A percentile compares a stretch with the other conserved stretches of the same genome.
Conservation (phyloP, 2,329 filamentous ascomycete species). For the Aspergillus cejpii region DNA sequence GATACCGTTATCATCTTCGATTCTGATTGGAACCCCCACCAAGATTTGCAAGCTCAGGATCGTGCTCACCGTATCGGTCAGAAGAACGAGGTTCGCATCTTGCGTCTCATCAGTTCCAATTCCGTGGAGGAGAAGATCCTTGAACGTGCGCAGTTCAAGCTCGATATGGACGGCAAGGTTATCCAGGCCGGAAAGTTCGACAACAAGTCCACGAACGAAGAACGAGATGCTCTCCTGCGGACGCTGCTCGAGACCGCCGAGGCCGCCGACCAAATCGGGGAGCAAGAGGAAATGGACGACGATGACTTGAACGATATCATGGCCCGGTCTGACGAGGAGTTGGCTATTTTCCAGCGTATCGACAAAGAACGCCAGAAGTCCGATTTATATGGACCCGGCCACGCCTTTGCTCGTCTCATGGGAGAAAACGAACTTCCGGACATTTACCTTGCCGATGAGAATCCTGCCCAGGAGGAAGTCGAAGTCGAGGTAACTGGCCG, state of each 20-base stretch:
- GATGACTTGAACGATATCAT: conserved; percentile 94
- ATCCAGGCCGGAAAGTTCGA: conserved; percentile 99
- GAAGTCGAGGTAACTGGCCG: conserved; percentile 71
- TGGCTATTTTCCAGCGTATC: conserved; percentile 70
- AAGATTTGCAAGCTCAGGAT: conserved; percentile 98
- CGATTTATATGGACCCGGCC: conserved; percentile 62
- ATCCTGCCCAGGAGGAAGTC: conserved; percentile 69
- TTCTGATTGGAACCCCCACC: conserved; percentile 98
- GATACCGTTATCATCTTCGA: conserved; percentile 99
- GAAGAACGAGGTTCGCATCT: conserved; percentile 97
- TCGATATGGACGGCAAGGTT: conserved; percentile 99
- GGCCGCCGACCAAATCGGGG: conserved; percentile 62
- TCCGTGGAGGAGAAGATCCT: conserved; percentile 98
- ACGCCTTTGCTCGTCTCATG: conserved; percentile 73
- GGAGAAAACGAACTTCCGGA: conserved; percentile 83
- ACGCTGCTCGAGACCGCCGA: conserved; percentile 81
- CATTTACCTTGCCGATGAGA: conserved; percentile 84
- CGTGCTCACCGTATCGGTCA: conserved; percentile 99
- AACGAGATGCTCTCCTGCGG: conserved; percentile 92
- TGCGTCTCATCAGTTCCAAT: conserved; percentile 90
- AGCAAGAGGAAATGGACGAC: conserved; percentile 97
- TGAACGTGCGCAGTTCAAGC: conserved; percentile 92
- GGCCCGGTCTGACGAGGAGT: conserved; percentile 76
- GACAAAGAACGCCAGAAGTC: conserved; percentile 66
- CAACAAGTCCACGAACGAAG: conserved; percentile 97